Percentiles rank a stretch among this genome's conserved stretches.
Evolutionary conservation across 2,329 filamentous ascomycete species (phyloP).

Genomic region (Elsinoe ampelina): DNA sequence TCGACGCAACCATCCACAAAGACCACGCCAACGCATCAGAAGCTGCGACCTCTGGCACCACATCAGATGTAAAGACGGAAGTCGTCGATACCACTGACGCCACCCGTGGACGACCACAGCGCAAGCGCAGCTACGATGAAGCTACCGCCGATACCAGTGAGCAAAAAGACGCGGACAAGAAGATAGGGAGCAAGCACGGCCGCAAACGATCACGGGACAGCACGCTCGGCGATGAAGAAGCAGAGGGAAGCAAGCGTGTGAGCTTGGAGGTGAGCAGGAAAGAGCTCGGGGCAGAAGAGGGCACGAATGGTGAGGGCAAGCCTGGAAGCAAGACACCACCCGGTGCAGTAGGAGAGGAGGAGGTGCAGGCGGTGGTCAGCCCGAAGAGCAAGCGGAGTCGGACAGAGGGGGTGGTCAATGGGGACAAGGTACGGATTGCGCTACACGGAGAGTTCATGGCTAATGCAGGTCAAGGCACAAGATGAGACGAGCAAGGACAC

Average conservation of each 20-base stretch:
- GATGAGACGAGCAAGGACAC: conserved; percentile 18
- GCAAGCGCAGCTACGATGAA: conserved; percentile 40
- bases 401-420: conserved; percentile 21
- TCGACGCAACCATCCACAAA: conserved; percentile 33
- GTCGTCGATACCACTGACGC: neutral
- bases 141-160: conserved; percentile 27
- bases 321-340: conserved; percentile 10
- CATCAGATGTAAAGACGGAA: conserved; percentile 14
- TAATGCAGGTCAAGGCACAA: no score
- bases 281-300: conserved; percentile 15
- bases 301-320: conserved; percentile 18
- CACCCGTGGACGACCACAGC: conserved; percentile 29
- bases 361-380: conserved; percentile 25
- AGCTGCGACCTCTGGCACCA: neutral
- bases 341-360: conserved; percentile 9
- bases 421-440: conserved; percentile 12
- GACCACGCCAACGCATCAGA: conserved; percentile 13
- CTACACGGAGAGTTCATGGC: no score
- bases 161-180: conserved; percentile 21
- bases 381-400: conserved; percentile 43
- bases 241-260: conserved; percentile 24
- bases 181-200: conserved; percentile 31
- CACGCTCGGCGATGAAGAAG: conserved; percentile 27
- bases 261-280: neutral
- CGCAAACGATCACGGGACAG: conserved; percentile 41